phyloP scores from a whole-genome alignment of 176 grass and related monocot genomes.

The Calamus simplicifolius region DNA sequence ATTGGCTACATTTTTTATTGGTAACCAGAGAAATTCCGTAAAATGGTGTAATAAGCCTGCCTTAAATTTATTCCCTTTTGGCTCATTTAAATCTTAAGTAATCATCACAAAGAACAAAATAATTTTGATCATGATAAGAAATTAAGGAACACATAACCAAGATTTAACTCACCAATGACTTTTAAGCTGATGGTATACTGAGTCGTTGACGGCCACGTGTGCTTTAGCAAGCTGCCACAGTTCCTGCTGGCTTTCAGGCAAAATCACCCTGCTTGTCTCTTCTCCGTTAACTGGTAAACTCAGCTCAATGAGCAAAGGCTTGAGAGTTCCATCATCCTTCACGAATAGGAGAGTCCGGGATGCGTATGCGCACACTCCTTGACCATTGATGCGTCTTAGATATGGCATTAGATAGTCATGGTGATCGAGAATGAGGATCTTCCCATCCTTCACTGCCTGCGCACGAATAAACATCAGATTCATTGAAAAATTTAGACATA shows the following conservation, averaged over 20 bases:
- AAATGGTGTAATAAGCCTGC: too few relatives aligned
- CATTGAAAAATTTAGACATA: background rate
- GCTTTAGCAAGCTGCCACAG: constrained; percentile 84
- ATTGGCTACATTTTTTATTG: too few relatives aligned
- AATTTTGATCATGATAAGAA: too few relatives aligned
- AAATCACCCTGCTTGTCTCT: constrained; percentile 49
- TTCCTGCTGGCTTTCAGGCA: constrained; percentile 28
- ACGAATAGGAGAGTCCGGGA: constrained; percentile 88
- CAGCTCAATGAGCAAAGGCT: constrained; percentile 63
- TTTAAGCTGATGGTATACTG: constrained; percentile 90
- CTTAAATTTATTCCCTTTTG: too few relatives aligned
- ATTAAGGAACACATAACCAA: background rate
- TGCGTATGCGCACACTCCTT: constrained; percentile 62
- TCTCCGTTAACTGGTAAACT: constrained; percentile 28
- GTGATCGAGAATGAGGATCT: constrained; percentile 76
- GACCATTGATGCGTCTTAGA: constrained; percentile 57
- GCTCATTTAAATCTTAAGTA: too few relatives aligned
- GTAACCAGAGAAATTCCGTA: too few relatives aligned
- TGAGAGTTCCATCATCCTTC: constrained; percentile 44
- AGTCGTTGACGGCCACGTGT: constrained; percentile 82
- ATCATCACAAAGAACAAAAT: too few relatives aligned
- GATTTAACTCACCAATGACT: constrained; percentile 71
- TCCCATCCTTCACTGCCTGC: constrained; percentile 41
- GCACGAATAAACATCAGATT: background rate
- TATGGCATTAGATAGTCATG: constrained; percentile 92